Base-by-base conservation (phyloP, 2,329 filamentous ascomycete species). In the Phaeoacremonium minimum region DNA sequence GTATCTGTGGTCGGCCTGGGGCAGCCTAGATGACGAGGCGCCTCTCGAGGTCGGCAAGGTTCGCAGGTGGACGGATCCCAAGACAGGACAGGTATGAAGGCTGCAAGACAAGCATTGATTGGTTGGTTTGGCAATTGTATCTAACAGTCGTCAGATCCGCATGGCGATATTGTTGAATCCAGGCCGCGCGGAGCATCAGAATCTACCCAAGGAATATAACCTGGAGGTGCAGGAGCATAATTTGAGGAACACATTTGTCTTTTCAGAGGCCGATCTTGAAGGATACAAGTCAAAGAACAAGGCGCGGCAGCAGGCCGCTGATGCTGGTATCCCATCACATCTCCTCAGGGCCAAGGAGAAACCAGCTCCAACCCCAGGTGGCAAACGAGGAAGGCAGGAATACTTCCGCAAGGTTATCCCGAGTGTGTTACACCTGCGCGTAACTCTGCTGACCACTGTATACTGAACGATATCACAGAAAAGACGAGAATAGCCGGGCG, bases 251-350 rank as follows among this genome's bases (percentile, higher is more conserved):
- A 93, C 89, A 15, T 95, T 85, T 56, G 71, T 97, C 38, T 98
- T 98, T 56, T 89, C 85, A 28, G 93, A 98, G 63, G 89, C 95
- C 58, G 88, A 97, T 53, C 74, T 95, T 15, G 86, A 89, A 1
- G 87, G 87, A 26, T 89, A 81, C 63, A 76, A 76, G 48, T 67
- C 68, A 14, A 75, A 73, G 56, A 75, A 75, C 52, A 75, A 71
- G 49, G 63, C 64, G 32, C 68, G 73, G 34, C 67, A 71, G n/a
- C 72, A 77, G 36, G 72, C 74, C 7, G 63, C 75, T 4, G 74
- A 71, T 30, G 72, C 69, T 14, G 74, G 79, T 35, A 78, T 83
- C 41, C 79, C 79, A 5, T 62, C 70, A 5, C 71, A 77, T 22
- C 62, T 83, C 17, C 54, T 76, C 44, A 65, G 68, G 36, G 61